phyloP scores from a whole-genome alignment of 2,329 filamentous ascomycete species.

The Phyllosticta ampelicida region DNA sequence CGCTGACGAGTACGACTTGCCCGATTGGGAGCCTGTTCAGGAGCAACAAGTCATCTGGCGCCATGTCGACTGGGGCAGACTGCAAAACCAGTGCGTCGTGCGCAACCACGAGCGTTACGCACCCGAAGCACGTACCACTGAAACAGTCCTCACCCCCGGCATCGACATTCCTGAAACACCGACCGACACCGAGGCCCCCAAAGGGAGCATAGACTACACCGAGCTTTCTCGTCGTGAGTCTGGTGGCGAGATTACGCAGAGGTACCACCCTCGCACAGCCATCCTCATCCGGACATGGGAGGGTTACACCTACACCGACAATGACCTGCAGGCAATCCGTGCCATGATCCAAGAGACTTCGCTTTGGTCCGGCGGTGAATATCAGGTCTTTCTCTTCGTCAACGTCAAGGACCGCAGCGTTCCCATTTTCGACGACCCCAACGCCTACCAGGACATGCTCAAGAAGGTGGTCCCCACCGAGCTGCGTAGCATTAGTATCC shows the following conservation, averaged over 20 bases:
- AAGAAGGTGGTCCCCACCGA: conserved; percentile 55
- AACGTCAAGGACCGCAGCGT: conserved; percentile 43
- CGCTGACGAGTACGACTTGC: conserved; percentile 38
- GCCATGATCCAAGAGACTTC: conserved; percentile 37
- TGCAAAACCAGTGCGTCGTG: conserved; percentile 56
- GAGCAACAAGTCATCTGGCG: conserved; percentile 44
- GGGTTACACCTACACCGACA: conserved; percentile 36
- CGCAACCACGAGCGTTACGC: conserved; percentile 55
- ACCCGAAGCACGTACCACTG: conserved; percentile 30
- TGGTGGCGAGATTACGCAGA: conserved; percentile 11
- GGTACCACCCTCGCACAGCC: conserved; percentile 35
- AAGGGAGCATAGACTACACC: neutral
- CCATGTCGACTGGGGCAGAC: conserved; percentile 56
- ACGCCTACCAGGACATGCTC: conserved; percentile 50
- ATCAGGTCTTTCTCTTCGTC: conserved; percentile 38
- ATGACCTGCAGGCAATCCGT: conserved; percentile 36
- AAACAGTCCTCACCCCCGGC: conserved; percentile 6
- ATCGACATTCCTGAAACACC: conserved; percentile 4
- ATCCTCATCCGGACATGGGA: conserved; percentile 38
- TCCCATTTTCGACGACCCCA: conserved; percentile 49
- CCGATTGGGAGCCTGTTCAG: conserved; percentile 24
- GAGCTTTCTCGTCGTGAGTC: conserved; percentile 7
- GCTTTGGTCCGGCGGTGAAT: conserved; percentile 37
- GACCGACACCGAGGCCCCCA: conserved; percentile 4
- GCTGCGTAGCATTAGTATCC: conserved; percentile 57